These are phyloP conservation scores for Botrytis hyacinthi DNA, from an alignment of 2,329 filamentous ascomycete genomes.

Conservation along the genomic window DNA sequence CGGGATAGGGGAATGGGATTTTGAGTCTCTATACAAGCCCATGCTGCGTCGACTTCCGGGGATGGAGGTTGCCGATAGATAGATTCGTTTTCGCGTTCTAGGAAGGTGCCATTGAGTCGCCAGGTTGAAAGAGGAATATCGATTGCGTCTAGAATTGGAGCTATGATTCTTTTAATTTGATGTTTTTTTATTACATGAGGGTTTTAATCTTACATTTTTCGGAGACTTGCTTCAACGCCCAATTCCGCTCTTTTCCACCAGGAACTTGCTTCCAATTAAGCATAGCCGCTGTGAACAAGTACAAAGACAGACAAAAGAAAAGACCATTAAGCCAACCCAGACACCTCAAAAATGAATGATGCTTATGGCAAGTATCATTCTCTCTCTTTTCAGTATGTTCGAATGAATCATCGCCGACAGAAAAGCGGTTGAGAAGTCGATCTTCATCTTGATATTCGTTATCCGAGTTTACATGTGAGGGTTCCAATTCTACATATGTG, in stretches of 20 bases:
- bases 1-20: neutral
- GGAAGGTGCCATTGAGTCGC: neutral
- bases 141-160: neutral
- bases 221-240: neutral
- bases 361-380: neutral
- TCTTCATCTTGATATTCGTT: neutral
- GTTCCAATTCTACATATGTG: neutral
- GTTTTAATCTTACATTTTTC: neutral
- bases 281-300: neutral
- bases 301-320: neutral
- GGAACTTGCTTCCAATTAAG: neutral
- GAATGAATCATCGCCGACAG: neutral
- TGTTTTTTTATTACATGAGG: no score
- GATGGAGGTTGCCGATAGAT: neutral
- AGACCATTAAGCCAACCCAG: neutral
- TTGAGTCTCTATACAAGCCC: neutral
- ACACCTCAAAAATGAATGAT: neutral
- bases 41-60: neutral
- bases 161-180: neutral
- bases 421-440: neutral
- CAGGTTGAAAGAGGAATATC: neutral
- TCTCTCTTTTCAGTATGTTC: neutral
- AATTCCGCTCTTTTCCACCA: neutral
- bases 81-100: neutral
- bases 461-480: neutral